Percentiles rank a stretch among this genome's conserved stretches.
Conservation (phyloP, 495 filamentous ascomycete genomes). For the Penicillium canescens region DNA sequence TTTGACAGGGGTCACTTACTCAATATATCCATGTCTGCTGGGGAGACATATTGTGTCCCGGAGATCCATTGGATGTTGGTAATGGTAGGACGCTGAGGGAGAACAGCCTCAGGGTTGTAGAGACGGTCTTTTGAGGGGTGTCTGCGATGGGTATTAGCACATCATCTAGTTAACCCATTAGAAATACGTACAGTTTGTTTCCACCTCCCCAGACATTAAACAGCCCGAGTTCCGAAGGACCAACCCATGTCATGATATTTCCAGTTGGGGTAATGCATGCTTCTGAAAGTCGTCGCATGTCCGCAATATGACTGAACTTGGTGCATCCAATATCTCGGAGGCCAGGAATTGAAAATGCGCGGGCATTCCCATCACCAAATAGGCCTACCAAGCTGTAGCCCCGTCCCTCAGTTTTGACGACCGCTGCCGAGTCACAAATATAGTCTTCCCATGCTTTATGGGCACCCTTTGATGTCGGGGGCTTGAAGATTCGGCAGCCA, state of each 20-base stretch:
- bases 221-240: constrained; percentile 79
- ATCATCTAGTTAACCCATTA: background rate
- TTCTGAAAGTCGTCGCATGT: constrained; percentile 67
- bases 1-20: constrained; percentile 39
- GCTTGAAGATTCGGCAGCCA: constrained; percentile 82
- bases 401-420: constrained; percentile 69
- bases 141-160: constrained; percentile 38
- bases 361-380: constrained; percentile 75
- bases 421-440: constrained; percentile 73
- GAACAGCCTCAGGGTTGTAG: constrained; percentile 67
- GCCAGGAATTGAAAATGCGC: constrained; percentile 80
- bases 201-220: constrained; percentile 81
- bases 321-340: constrained; percentile 80
- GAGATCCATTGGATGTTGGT: constrained; percentile 95
- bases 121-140: constrained; percentile 65
- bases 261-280: constrained; percentile 72
- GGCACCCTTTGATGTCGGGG: constrained; percentile 79
- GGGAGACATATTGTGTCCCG: constrained; percentile 87
- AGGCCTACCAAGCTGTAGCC: constrained; percentile 79
- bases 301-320: constrained; percentile 61
- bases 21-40: constrained; percentile 85
- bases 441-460: constrained; percentile 83
- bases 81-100: constrained; percentile 89
- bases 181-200: constrained; percentile 46
- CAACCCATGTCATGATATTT: constrained; percentile 84